Base-by-base conservation (phyloP, 1,284 basidiomycete species). In the Cryptococcus sp. region DNA sequence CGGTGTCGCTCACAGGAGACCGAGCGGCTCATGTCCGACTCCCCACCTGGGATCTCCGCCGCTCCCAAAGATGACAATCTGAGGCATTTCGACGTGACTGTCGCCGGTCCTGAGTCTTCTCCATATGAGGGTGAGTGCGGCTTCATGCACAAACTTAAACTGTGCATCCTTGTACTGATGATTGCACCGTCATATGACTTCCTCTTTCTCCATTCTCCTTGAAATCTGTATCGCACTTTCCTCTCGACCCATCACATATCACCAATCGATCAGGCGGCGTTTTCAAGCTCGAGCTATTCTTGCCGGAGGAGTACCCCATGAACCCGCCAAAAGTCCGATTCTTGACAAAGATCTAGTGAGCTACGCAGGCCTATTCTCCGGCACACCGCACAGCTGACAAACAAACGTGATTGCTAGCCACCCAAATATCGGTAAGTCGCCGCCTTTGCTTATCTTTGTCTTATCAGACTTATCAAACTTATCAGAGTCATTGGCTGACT, bases 251-350 rank as follows among this genome's bases (percentile, higher is more conserved):
- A 47, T 41, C 40, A 13, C 20, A 25, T 35, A 39, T 31, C 5
- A 20, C 5, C 27, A 25, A 23, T 11, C 44, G 31, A 51, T 47
- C 60, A 96, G 94, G 88, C 70, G 96, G 96, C 25, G 82, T 89
- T 17, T 99, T 99, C 83, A 90, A 88, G 72, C 84, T 98, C 39
- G 96, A 99, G 80, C 84, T 99, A 48, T 99, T 98, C 82, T 82
- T 99, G 47, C 94, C 96, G 1, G 95, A 98, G 78, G 95, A 98
- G 77, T 99, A 99, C 80, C 95, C 95, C 1, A 98, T 99, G 95
- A 90, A 90, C 53, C 94, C 96, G 0, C 96, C 96, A 35, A 99
- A 98, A 81, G 96, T 99, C 58, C 86, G 96, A 65, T 99, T 99
- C 83, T 82, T 98, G 68, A 98, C 95, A 62, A 96, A 96, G 88